These are phyloP conservation scores for Elongisporangium anandrum DNA, from an alignment of 352 stramenopile genomes.

Conservation along the genomic window DNA sequence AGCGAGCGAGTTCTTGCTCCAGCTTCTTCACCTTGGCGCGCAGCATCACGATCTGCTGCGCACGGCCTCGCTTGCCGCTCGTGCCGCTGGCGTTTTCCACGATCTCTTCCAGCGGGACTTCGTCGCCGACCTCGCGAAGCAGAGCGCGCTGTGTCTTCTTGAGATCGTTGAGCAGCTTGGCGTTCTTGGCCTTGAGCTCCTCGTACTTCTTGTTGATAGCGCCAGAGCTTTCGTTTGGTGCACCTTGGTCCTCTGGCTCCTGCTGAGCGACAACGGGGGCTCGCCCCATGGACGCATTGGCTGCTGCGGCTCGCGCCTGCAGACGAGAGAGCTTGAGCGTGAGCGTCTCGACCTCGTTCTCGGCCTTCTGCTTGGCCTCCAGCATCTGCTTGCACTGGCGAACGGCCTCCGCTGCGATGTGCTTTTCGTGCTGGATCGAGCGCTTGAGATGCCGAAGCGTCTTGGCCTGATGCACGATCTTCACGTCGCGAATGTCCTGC, in stretches of 20 bases:
- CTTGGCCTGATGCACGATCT: constrained; percentile 79
- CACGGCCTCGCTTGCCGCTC: constrained; percentile 43
- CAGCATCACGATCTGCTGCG: constrained; percentile 84
- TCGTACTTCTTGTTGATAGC: constrained; percentile 46
- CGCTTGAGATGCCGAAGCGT: constrained; percentile 57
- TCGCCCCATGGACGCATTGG: background rate
- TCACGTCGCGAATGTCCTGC: constrained; percentile 70
- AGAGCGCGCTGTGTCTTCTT: constrained; percentile 73
- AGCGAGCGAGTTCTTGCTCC: constrained; percentile 24
- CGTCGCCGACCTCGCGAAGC: constrained; percentile 58
- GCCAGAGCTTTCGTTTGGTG: background rate
- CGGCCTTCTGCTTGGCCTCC: constrained; percentile 25
- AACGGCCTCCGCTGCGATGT: constrained; percentile 30
- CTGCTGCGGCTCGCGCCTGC: constrained; percentile 30
- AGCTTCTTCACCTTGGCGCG: constrained; percentile 81
- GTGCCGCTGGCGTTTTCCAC: constrained; percentile 23
- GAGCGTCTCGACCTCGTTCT: constrained; percentile 58
- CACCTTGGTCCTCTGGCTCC: constrained; percentile 5
- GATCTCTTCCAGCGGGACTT: constrained; percentile 47
- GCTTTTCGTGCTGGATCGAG: constrained; percentile 53
- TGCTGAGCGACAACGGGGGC: background rate
- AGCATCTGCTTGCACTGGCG: constrained; percentile 37
- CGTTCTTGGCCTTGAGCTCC: constrained; percentile 55
- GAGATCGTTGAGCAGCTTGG: constrained; percentile 48
- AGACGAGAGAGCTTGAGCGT: constrained; percentile 54